Base-by-base conservation (phyloP, 148 eudicot species). In the Rhododendron williamsianum region DNA sequence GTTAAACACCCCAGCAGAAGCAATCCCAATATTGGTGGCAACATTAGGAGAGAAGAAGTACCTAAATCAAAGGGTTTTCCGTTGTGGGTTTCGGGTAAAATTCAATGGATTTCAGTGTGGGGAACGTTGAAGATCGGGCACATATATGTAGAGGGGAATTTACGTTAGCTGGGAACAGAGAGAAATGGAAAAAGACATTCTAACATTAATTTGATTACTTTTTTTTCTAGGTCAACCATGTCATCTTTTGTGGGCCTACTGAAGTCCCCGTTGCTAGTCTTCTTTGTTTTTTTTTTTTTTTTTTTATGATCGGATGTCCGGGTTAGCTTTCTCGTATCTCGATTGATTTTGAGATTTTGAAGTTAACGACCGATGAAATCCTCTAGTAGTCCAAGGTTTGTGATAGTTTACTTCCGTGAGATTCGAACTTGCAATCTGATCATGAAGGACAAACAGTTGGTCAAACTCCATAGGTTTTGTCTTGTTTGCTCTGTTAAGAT, bases 241-340 rank as follows among this genome's bases (percentile, higher is more conserved):
- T 52, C 15, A 15, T 52, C 4, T 52, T 52, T 52, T 52, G 19
- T 15, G 19, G 4, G 3, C 21, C 4, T 54, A 54, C 58, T 52
- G 15, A 45, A 52, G 19, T 54, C 21, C 5, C 58, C 19, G 19
- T 58, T 19, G 23, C 23, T 18, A 0, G n/a, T 58, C 25, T 58
- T 7, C 65, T 58, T 58, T 6, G n/a, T 10, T 58, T 4, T 21
- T 0, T 58, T 58, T 10, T 58, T 4, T 21, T 0, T 58, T 58
- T 58, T 58, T 21, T 1, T 4, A 21, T 51, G 12, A 51, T 19
- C 0, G 2, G 5, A 58, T 5, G 8, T 56, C 2, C 8, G 0
- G 2, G 0, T 23, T 19, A 56, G 0, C 2, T 54, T 56, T 0
- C 9, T 18, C 0, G 0, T 5, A 56, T 0, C 2, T 56, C 9